Evolutionary conservation across 768 basidiomycete genomes (phyloP), one percentile per base, ranked within the genome.

Genomic region (Lentinula detonsa): DNA sequence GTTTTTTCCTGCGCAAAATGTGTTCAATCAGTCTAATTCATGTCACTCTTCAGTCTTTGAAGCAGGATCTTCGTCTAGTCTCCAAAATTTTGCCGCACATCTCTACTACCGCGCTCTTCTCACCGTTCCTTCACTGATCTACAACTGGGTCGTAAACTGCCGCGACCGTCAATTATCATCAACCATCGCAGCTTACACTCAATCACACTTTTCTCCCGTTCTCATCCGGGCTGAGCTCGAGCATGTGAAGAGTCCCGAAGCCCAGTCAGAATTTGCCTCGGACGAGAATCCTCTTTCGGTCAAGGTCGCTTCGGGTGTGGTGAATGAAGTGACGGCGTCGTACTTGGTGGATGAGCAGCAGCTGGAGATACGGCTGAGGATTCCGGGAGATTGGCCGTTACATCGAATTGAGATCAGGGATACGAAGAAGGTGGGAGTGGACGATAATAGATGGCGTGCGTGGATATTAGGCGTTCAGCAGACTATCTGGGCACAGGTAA

Each of bases 401-500:
- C 88, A 88, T 64, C 81, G 81, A 48, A 88, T 98, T 31, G 95
- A 95, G 67, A 85, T 98, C n/a, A 84, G 84, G 68, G 95, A 95
- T 63, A 78, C 88, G 42, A 86, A 87, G 69, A 80, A 85, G 64
- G 86, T 97, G 8, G 97, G 94, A 5, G 93, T 98, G 6, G 84
- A 90, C 16, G 95, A 96, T 68, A 86, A 85, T 62, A 84, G 85
- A 62, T 98, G 95, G 96, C 80, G 95, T 64, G 89, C 90, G 1
- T 99, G 96, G 97, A 79, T 96, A 59, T 78, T 98, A 23, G 92
- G 86, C 15, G 88, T 98, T 39, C 93, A 95, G 70, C 95, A 96
- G 74, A 86, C 88, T 33, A 85, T 95, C 51, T 93, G 88, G 77
- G 85, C 88, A 15, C 88, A 95, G 73, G 95, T 95, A 65, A 59